These are phyloP conservation scores for Pleurotus sapidus DNA, from an alignment of 768 basidiomycete genomes.

Conservation along the genomic window DNA sequence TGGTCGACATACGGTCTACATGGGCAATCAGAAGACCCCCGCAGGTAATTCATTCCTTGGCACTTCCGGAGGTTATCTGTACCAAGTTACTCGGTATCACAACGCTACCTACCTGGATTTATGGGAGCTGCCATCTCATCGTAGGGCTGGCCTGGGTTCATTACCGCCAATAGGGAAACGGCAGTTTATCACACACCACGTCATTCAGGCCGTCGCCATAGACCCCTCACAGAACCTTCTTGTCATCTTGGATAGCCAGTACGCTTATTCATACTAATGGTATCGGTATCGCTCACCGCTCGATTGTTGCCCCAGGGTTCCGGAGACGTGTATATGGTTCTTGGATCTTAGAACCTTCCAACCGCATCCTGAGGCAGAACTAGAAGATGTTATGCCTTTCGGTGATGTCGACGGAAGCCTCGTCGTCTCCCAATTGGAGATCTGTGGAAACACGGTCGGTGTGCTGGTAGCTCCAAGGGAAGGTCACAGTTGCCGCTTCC, in stretches of 20 bases:
- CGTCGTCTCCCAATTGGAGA: constrained; percentile 2
- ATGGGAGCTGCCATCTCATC: constrained; percentile 5
- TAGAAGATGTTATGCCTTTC: constrained; percentile 6
- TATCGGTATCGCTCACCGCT: neutral
- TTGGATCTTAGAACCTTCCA: neutral
- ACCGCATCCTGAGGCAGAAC: constrained; percentile 5
- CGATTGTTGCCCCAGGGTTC: neutral
- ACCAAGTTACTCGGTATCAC: constrained; percentile 1
- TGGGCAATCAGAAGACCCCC: neutral
- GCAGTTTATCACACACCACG: neutral
- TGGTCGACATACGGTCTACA: neutral
- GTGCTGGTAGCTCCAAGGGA: neutral
- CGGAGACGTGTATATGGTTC: constrained; percentile 4
- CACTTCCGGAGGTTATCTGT: neutral
- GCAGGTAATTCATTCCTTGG: constrained; percentile 4
- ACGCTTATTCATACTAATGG: neutral
- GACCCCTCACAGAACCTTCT: constrained; percentile 2
- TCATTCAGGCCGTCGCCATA: constrained; percentile 3
- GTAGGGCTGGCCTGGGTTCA: neutral
- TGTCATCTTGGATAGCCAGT: constrained; percentile 1
- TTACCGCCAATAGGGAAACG: neutral
- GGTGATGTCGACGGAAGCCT: neutral
- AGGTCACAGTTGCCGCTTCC: neutral
- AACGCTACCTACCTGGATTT: constrained; percentile 3
- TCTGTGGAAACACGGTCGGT: constrained; percentile 3